phyloP scores from a whole-genome alignment of 2,329 filamentous ascomycete genomes.

The Elsinoe batatas region DNA sequence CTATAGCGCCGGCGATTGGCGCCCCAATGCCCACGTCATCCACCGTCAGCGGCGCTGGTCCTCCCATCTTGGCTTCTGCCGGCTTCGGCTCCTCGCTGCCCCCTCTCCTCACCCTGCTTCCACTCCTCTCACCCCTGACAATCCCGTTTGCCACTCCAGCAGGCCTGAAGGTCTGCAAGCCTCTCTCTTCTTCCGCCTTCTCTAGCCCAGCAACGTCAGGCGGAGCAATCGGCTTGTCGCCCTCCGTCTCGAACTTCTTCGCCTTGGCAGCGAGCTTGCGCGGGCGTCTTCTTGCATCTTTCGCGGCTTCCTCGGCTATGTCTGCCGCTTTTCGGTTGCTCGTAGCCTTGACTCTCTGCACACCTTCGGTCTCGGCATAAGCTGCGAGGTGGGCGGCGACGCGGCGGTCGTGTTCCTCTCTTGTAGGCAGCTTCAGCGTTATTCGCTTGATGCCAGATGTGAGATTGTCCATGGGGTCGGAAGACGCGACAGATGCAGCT shows the following conservation, averaged over 20 bases:
- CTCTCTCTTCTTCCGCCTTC: neutral
- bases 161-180: neutral
- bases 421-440: constrained; percentile 48
- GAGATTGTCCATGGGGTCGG: constrained; percentile 36
- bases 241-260: neutral
- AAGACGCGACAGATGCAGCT: neutral
- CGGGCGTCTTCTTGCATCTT: constrained; percentile 18
- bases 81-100: neutral
- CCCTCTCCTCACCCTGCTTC: neutral
- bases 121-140: neutral
- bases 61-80: neutral
- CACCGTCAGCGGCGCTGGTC: neutral
- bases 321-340: constrained; percentile 30
- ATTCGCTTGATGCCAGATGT: constrained; percentile 47
- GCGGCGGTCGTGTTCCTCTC: constrained; percentile 44
- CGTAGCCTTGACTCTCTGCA: constrained; percentile 23
- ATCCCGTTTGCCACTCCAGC: constrained; percentile 1
- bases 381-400: constrained; percentile 28
- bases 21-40: neutral
- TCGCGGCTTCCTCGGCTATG: constrained; percentile 28
- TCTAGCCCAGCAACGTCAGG: neutral
- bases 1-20: neutral
- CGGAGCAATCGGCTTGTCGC: neutral
- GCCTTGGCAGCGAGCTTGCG: constrained; percentile 17
- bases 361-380: constrained; percentile 38